Base-by-base conservation (phyloP, 2,329 filamentous ascomycete genomes). In the Nigrospora sphaerica region DNA sequence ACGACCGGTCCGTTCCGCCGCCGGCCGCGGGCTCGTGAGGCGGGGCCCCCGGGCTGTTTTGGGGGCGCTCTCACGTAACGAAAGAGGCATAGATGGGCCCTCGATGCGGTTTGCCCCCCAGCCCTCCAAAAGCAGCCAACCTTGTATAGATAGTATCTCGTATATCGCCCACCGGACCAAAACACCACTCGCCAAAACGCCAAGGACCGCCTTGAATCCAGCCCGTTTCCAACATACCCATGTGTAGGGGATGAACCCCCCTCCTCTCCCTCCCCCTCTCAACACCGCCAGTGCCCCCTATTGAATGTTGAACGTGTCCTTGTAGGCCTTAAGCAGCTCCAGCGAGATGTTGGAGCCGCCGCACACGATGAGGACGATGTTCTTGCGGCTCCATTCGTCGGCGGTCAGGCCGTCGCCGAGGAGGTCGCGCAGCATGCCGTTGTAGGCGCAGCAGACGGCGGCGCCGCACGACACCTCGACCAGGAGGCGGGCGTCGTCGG, bases 391-490 rank as follows among this genome's bases (percentile, higher is more conserved):
- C 66, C 76, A 83, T 52, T 88, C 75, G 32, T 76, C 75, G 32
- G 80, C 77, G 1, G 65, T 63, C 44, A 78, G 43, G 0, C 64
- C 70, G 41, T 65, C 57, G 0, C 84, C 79, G 1, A 90, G 67
- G 11, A 80, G 67, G 54, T 74, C 71, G 58, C 82, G 75, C 57
- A 95, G 60, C 36, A 77, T 65, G 0, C 77, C 81, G 36, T 78
- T 78, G 57, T 88, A 89, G 48, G 74, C 81, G 3, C 80, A 63
- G 1, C 85, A 88, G 12, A 95, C 67, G 44, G 85, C 86, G 6
- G 92, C 89, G 1, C 91, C 90, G 62, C 92, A 96, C 0, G 90
- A 83, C 33, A 85, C 72, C 69, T 97, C 92, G 3, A 95, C 88
- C 47, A 95, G 71, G 47, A 92, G 68, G 23, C 86, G 72, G 56